phyloP scores from a whole-genome alignment of 192 early-diverging fungal species.

The Helicostylum pulchrum region DNA sequence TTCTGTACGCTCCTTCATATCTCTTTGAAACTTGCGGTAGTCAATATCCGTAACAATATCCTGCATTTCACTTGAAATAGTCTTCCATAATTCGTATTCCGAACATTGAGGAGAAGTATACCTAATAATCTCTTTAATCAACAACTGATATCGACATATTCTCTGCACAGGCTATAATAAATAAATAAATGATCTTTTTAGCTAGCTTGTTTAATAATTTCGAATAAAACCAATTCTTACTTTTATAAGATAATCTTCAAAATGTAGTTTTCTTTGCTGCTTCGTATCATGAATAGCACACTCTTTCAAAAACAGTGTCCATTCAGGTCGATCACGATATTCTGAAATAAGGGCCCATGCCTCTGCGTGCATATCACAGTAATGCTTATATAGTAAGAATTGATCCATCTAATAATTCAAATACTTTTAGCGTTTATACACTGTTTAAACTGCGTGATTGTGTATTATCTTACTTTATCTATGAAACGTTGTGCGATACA shows the following conservation, averaged over 20 bases:
- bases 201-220: no score
- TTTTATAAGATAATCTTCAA: constrained; percentile 39
- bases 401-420: constrained; percentile 14
- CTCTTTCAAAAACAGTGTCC: constrained; percentile 25
- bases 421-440: no score
- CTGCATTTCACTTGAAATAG: constrained; percentile 35
- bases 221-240: constrained; percentile 7
- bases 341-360: constrained; percentile 27
- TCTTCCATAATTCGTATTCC: constrained; percentile 34
- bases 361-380: constrained; percentile 27
- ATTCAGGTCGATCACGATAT: constrained; percentile 30
- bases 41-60: constrained; percentile 41
- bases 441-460: no score
- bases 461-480: constrained; percentile 16
- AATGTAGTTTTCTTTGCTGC: constrained; percentile 23
- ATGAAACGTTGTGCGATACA: constrained; percentile 20
- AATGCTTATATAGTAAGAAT: constrained; percentile 25
- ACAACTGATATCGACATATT: constrained; percentile 87
- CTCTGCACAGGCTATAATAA: constrained; percentile 77
- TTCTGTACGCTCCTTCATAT: constrained; percentile 30
- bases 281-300: constrained; percentile 14
- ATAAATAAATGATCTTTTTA: no score
- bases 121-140: constrained; percentile 61
- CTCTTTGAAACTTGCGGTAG: constrained; percentile 22
- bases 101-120: constrained; percentile 40